Evolutionary conservation across 805 yeast species (phyloP).

Genomic region (Danielia reshetovae): DNA sequence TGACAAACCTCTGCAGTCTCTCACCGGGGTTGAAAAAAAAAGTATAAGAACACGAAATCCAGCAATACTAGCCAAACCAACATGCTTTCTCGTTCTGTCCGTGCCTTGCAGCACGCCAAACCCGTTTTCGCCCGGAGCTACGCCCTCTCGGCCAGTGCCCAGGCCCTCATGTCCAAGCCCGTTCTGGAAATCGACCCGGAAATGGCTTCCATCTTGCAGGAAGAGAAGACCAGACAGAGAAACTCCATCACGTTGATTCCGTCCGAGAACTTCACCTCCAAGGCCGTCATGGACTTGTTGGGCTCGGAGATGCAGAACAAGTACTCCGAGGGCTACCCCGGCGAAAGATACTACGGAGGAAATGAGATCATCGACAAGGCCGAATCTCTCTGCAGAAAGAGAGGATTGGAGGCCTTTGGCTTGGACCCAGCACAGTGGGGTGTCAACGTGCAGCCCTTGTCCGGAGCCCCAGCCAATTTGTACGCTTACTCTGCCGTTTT

Average conservation of each 20-base stretch:
- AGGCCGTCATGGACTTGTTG: constrained; percentile 87
- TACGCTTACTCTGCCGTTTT: constrained; percentile 86
- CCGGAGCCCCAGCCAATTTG: constrained; percentile 96
- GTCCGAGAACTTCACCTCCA: constrained; percentile 93
- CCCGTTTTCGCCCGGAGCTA: constrained; percentile 34
- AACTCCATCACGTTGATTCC: constrained; percentile 91
- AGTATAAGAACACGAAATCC: not conserved
- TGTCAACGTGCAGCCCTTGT: constrained; percentile 90
- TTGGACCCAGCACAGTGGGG: constrained; percentile 88
- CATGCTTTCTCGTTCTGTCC: constrained; percentile 29
- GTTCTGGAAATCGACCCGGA: constrained; percentile 77
- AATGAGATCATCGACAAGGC: constrained; percentile 90
- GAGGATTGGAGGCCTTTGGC: constrained; percentile 83
- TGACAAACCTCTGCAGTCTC: not conserved
- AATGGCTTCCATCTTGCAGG: constrained; percentile 69
- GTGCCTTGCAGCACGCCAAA: constrained; percentile 21
- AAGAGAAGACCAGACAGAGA: constrained; percentile 82
- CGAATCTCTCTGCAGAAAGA: constrained; percentile 82
- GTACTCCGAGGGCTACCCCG: constrained; percentile 98
- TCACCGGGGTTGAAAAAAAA: constrained; percentile 1
- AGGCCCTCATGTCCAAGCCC: constrained; percentile 59
- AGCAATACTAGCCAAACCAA: constrained; percentile 1
- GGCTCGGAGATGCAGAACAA: constrained; percentile 98
- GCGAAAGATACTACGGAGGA: constrained; percentile 97
- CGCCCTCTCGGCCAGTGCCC: constrained; percentile 66